These are phyloP conservation scores for Ophiognomonia clavigignenti-juglandacearum DNA, from an alignment of 2,329 filamentous ascomycete genomes.

Conservation along the genomic window DNA sequence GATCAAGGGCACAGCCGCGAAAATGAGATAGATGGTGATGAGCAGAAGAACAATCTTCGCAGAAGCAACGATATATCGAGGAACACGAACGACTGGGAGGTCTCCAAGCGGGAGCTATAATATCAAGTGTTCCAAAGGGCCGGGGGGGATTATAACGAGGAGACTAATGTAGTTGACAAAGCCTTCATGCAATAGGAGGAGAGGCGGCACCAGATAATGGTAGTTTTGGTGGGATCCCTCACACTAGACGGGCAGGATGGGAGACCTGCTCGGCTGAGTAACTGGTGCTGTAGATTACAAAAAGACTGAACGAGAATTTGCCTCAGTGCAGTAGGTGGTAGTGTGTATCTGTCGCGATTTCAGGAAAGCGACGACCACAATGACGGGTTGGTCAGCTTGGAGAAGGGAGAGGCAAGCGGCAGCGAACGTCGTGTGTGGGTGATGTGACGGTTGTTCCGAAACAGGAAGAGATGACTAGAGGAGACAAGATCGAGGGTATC, in stretches of 20 bases:
- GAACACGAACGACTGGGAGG: no score
- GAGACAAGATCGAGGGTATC: background rate
- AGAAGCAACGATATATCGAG: no score
- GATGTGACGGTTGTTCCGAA: background rate
- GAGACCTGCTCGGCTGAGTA: slow-evolving; percentile 10
- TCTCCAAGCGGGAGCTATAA: background rate
- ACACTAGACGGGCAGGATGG: background rate
- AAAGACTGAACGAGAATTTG: slow-evolving; percentile 3
- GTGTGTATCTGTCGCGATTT: slow-evolving; percentile 8
- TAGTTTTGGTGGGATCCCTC: slow-evolving; percentile 1
- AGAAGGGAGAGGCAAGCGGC: no score
- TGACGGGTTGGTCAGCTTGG: no score
- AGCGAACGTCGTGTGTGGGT: no score
- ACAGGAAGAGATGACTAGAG: slow-evolving; percentile 1
- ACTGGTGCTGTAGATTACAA: background rate
- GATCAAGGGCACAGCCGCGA: no score
- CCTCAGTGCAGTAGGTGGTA: slow-evolving; percentile 17
- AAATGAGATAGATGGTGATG: no score
- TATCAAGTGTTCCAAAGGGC: background rate
- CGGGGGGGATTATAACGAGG: slow-evolving; percentile 3
- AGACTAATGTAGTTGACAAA: background rate
- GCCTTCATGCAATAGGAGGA: background rate
- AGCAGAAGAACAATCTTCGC: no score
- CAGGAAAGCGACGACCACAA: no score
- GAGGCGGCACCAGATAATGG: slow-evolving; percentile 3